Evolutionary conservation across 352 stramenopile genomes (phyloP).

Genomic region (Chloridella minuta): DNA sequence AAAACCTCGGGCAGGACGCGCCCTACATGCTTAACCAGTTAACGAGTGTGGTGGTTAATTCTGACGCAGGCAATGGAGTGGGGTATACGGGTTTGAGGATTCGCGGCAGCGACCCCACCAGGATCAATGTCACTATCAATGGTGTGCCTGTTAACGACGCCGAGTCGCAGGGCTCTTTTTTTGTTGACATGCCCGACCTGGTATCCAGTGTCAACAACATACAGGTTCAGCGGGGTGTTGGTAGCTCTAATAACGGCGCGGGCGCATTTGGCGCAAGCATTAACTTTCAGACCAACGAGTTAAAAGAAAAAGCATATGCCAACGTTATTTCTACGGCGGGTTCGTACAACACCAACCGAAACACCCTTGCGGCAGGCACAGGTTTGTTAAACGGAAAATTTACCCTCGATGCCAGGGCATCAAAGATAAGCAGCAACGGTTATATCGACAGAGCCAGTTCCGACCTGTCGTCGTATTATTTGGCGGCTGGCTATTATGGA

Average conservation of each 20-base stretch:
- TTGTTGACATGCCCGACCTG: not conserved
- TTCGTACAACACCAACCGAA: not conserved
- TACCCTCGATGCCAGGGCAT: not conserved
- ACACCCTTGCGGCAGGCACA: not conserved
- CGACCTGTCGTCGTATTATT: not conserved
- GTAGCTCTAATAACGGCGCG: not conserved
- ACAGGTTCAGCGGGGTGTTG: not conserved
- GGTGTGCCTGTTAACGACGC: not conserved
- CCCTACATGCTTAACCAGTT: not conserved
- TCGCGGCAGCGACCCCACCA: not conserved
- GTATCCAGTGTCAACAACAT: not conserved
- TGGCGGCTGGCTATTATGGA: not conserved
- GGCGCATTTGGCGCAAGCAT: not conserved
- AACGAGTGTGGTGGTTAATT: not conserved
- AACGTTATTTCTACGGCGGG: not conserved
- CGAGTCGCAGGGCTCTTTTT: not conserved
- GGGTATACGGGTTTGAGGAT: not conserved
- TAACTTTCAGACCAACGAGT: slow-evolving; percentile 1
- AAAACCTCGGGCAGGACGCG: not conserved
- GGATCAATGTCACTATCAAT: not conserved
- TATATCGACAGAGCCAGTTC: not conserved
- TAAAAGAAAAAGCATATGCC: not conserved
- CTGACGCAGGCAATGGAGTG: not conserved
- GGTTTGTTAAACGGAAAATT: not conserved
- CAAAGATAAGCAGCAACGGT: not conserved